Base-by-base conservation (phyloP, 1,284 basidiomycete genomes). In the Malassezia restricta region DNA sequence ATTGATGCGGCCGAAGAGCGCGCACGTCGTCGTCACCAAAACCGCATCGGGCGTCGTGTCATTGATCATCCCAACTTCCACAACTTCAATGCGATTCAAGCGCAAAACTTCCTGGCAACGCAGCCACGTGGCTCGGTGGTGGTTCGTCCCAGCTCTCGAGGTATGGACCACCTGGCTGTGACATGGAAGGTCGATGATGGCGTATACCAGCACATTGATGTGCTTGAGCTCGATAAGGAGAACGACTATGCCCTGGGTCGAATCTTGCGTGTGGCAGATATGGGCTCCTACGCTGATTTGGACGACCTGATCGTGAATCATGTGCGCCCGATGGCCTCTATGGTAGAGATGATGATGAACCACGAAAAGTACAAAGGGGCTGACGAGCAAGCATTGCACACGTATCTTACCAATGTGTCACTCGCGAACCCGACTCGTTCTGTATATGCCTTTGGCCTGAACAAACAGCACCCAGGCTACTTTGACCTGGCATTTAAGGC, bases 61-160 rank as follows among this genome's bases (percentile, higher is more conserved):
- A 88, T 98, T 77, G 91, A 96, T 73, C 94, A 99, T 74, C 94
- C 94, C 3, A 91, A 95, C 76, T 99, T 95, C 81, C 87, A 92
- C 73, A 89, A 94, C 72, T 85, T 95, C 79, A 92, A 89, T 68
- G 83, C 87, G 32, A 77, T 79, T 17, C 86, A 95, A 64, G 91
- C 94, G 2, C 92, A 98, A 75, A 79, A 82, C 49, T 87, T 85
- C 73, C 78, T 99, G 49, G 86, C 89, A 52, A 84, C 84, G 60
- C 85, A 89, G 74, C 88, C 90, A 64, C 82, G 87, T 29, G 94
- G 69, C 24, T 54, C 63, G 1, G 66, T 67, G 42, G 87, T 99
- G 31, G 88, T 99, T 61, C 80, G 94, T 41, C 94, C 94, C 0
- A 94, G 89, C 30, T 96, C 91, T 3, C 91, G 92, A 74, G 92